Percentiles rank a stretch among this genome's conserved stretches.
Conservation (phyloP, 2,329 filamentous ascomycete genomes). For the Aureobasidium sp. region DNA sequence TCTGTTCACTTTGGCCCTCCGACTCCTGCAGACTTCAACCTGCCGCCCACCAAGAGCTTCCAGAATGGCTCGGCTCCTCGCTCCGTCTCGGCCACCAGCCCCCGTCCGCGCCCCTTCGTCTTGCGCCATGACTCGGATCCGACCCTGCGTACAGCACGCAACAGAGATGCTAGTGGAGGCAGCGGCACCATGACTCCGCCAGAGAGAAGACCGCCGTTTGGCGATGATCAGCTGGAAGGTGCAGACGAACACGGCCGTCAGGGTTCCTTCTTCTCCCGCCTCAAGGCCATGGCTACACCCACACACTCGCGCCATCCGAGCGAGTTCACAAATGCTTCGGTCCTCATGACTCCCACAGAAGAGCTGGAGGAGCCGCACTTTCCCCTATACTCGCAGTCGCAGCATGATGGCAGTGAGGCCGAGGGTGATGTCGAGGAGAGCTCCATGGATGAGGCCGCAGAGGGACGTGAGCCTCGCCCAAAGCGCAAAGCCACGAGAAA, state of each 20-base stretch:
- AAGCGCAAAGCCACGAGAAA: slow-evolving; percentile 58
- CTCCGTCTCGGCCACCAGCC: background rate
- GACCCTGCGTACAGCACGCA: background rate
- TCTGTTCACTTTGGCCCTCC: slow-evolving; percentile 10
- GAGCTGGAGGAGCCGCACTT: slow-evolving; percentile 37
- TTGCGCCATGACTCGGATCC: slow-evolving; percentile 13
- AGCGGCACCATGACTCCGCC: slow-evolving; percentile 10
- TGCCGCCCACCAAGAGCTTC: background rate
- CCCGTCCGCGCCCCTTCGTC: slow-evolving; percentile 2
- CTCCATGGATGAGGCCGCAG: slow-evolving; percentile 56
- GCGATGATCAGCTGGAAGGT: slow-evolving; percentile 58
- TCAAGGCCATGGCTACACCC: slow-evolving; percentile 62
- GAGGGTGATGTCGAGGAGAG: slow-evolving; percentile 82
- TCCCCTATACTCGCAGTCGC: slow-evolving; percentile 35
- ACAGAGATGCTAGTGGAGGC: slow-evolving; percentile 24
- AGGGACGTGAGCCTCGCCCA: slow-evolving; percentile 38
- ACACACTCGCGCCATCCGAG: slow-evolving; percentile 41
- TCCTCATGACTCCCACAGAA: slow-evolving; percentile 36
- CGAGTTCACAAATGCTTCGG: slow-evolving; percentile 38
- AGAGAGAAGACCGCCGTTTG: slow-evolving; percentile 38
- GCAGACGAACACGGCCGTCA: slow-evolving; percentile 53
- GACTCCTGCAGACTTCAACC: slow-evolving; percentile 11
- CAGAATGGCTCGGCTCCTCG: background rate
- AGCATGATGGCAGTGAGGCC: slow-evolving; percentile 57
- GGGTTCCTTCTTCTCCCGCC: slow-evolving; percentile 62